Conservation (phyloP, 257 asterid species). For the Nicotiana benthamiana region DNA sequence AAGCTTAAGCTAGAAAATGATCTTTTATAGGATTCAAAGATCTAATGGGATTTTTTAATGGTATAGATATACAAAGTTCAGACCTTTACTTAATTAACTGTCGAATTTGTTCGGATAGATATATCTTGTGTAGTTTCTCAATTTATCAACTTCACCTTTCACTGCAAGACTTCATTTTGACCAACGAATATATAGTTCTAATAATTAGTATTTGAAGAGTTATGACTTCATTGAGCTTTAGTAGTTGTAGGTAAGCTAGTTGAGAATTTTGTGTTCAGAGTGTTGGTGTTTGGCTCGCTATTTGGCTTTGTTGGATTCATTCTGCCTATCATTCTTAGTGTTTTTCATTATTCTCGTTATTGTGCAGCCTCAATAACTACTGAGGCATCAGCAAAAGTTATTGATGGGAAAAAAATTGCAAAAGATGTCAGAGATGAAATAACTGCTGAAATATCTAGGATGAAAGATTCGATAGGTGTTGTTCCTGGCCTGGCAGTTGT, state of each 20-base stretch:
- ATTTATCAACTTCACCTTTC: neutral
- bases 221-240: neutral
- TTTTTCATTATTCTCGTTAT: neutral
- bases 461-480: conserved; percentile 73
- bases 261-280: neutral
- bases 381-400: conserved; percentile 48
- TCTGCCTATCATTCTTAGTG: neutral
- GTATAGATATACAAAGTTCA: neutral
- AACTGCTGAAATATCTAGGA: conserved; percentile 52
- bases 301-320: neutral
- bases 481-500: conserved; percentile 94
- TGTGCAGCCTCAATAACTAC: conserved; percentile 48
- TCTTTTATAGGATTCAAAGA: neutral
- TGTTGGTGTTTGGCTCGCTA: neutral
- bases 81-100: neutral
- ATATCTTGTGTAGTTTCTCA: neutral
- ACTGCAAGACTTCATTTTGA: neutral
- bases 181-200: neutral
- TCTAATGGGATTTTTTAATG: neutral
- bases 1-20: neutral
- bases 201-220: neutral
- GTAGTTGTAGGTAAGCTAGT: neutral
- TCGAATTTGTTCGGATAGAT: neutral
- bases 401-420: conserved; percentile 73
- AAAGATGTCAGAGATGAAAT: conserved; percentile 76